Percentiles rank a stretch among this genome's conserved stretches.
Conservation (phyloP, 257 asterid genomes). For the Penstemon davidsonii region DNA sequence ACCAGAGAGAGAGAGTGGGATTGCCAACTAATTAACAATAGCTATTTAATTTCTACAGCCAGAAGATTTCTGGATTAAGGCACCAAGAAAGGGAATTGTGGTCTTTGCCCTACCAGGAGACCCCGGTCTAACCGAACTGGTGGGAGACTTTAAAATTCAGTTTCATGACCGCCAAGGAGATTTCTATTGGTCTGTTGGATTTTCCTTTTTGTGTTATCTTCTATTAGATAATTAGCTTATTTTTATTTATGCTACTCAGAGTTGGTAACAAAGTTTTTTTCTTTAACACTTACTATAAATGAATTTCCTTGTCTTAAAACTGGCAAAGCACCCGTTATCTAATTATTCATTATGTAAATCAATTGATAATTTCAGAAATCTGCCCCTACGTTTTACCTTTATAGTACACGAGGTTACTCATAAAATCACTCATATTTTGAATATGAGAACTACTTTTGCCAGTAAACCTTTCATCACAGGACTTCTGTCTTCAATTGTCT, state of each 20-base stretch:
- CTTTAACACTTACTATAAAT: background rate
- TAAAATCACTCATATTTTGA: background rate
- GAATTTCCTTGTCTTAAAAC: background rate
- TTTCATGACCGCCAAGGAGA: constrained; percentile 98
- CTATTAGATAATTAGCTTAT: constrained; percentile 7
- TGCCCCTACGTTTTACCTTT: background rate
- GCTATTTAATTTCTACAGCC: constrained; percentile 56
- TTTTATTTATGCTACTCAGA: constrained; percentile 10
- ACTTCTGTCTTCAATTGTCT: background rate
- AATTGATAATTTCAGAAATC: background rate
- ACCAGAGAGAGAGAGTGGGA: background rate
- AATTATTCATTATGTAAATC: background rate
- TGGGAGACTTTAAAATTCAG: constrained; percentile 88
- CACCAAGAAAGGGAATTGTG: constrained; percentile 78
- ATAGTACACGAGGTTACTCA: background rate
- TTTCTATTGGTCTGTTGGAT: constrained; percentile 74
- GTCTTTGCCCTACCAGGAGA: constrained; percentile 96
- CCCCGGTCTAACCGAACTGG: constrained; percentile 88
- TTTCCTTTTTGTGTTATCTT: constrained; percentile 23
- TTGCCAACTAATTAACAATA: background rate
- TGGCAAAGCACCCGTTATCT: background rate
- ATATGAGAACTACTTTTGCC: background rate
- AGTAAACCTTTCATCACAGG: constrained; percentile 4
- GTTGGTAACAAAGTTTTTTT: background rate
- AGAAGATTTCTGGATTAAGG: constrained; percentile 92